These are phyloP conservation scores for Aspergillus saccharolyticus DNA, from an alignment of 495 filamentous ascomycete species.

Conservation along the genomic window DNA sequence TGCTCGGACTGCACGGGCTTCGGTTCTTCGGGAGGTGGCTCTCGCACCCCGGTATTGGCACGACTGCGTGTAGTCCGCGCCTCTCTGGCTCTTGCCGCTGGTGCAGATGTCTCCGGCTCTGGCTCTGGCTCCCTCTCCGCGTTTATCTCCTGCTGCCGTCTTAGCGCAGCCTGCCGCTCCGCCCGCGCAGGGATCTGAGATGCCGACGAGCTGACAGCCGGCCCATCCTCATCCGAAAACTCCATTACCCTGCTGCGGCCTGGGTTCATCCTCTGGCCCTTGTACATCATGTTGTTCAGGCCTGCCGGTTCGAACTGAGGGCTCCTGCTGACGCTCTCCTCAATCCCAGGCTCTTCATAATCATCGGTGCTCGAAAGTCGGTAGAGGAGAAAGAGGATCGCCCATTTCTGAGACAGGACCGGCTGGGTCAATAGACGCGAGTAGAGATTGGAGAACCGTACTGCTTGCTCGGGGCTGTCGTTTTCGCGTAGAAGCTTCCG, in stretches of 20 bases:
- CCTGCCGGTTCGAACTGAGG: slow-evolving; percentile 36
- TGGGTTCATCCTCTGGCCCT: slow-evolving; percentile 22
- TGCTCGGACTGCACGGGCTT: slow-evolving; percentile 8
- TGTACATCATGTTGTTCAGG: slow-evolving; percentile 34
- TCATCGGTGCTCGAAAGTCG: slow-evolving; percentile 62
- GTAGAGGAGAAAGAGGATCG: slow-evolving; percentile 84
- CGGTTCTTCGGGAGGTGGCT: slow-evolving; percentile 18
- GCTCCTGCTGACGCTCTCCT: slow-evolving; percentile 32
- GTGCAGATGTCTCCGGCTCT: slow-evolving; percentile 12
- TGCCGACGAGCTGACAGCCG: slow-evolving; percentile 41
- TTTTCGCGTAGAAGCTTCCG: slow-evolving; percentile 72
- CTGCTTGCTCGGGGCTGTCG: slow-evolving; percentile 73
- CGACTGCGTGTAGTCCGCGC: slow-evolving; percentile 12
- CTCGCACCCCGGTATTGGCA: slow-evolving; percentile 16
- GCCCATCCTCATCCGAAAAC: slow-evolving; percentile 41
- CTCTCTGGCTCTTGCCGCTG: slow-evolving; percentile 8
- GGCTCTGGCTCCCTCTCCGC: slow-evolving; percentile 14
- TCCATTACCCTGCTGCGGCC: slow-evolving; percentile 21
- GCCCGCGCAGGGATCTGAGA: slow-evolving; percentile 32
- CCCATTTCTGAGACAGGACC: slow-evolving; percentile 93
- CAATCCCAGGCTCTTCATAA: slow-evolving; percentile 19
- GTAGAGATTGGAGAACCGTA: slow-evolving; percentile 83
- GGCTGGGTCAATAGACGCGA: slow-evolving; percentile 81
- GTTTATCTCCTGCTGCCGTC: slow-evolving; percentile 20
- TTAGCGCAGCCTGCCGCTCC: slow-evolving; percentile 28